A percentile compares a stretch with the other conserved stretches of the same genome.
phyloP scores from a whole-genome alignment of 768 basidiomycete genomes.

The Auricularia sp. region DNA sequence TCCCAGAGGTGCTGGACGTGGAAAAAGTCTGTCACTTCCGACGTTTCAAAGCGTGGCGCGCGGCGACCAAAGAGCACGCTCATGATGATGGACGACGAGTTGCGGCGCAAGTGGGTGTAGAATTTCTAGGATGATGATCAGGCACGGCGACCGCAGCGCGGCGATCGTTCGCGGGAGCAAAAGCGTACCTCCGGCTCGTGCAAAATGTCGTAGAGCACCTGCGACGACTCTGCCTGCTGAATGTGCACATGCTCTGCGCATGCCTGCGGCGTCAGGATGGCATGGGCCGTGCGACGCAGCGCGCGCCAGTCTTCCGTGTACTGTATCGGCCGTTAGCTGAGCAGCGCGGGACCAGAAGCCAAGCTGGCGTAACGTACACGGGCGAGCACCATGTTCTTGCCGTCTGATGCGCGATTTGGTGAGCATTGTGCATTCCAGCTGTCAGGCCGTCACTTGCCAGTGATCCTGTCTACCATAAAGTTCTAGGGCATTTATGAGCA shows the following conservation, averaged over 20 bases:
- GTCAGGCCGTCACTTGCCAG: constrained; percentile 3
- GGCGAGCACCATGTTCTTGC: constrained; percentile 11
- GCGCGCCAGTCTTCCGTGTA: constrained; percentile 8
- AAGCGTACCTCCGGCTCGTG: constrained; percentile 16
- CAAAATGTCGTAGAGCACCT: constrained; percentile 21
- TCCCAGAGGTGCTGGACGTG: constrained; percentile 19
- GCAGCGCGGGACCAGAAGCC: neutral
- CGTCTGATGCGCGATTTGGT: neutral
- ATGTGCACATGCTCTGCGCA: constrained; percentile 14
- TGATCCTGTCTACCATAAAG: constrained; percentile 13
- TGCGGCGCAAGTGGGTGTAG: constrained; percentile 21
- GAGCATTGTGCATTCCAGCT: neutral
- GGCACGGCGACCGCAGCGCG: neutral
- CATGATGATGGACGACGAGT: constrained; percentile 21
- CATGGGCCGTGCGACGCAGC: constrained; percentile 8
- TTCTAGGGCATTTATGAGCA: constrained; percentile 1
- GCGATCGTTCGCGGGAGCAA: neutral
- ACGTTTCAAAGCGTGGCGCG: constrained; percentile 17
- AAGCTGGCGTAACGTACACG: constrained; percentile 1
- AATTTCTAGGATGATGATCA: constrained; percentile 14
- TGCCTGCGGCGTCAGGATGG: constrained; percentile 14
- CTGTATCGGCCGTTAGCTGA: neutral
- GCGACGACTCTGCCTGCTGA: constrained; percentile 21
- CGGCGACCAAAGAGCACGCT: constrained; percentile 24
- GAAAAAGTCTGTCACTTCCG: constrained; percentile 18